These are phyloP conservation scores for Protomyces inouyei DNA, from an alignment of 1,139 yeast genomes.

Conservation along the genomic window DNA sequence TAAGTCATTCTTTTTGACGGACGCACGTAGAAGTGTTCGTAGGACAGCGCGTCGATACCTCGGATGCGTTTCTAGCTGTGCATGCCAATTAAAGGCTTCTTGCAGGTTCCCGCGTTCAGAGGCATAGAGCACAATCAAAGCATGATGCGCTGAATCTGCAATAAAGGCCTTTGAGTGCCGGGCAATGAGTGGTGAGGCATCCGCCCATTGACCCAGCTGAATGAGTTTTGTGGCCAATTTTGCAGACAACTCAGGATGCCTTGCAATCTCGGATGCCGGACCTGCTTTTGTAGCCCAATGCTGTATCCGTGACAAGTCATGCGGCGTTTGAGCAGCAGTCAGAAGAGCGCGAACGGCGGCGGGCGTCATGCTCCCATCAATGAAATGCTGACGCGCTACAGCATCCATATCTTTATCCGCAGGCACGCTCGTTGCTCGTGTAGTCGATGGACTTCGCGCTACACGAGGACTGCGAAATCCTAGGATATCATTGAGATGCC, in stretches of 20 bases:
- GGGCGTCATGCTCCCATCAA: constrained; percentile 4
- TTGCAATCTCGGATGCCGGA: neutral
- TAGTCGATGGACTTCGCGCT: neutral
- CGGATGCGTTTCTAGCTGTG: neutral
- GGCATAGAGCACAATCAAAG: neutral
- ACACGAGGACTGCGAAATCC: neutral
- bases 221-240: constrained; percentile 6
- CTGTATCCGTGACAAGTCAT: neutral
- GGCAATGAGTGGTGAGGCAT: constrained; percentile 4
- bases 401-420: neutral
- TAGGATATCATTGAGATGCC: constrained; percentile 8
- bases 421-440: neutral
- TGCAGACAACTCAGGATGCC: constrained; percentile 2
- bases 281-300: constrained; percentile 7
- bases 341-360: neutral
- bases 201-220: constrained; percentile 1
- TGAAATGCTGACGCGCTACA: constrained; percentile 6
- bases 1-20: neutral
- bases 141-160: neutral
- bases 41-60: neutral
- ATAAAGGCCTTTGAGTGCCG: constrained; percentile 6
- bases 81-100: neutral
- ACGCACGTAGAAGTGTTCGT: constrained; percentile 15
- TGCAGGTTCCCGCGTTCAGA: neutral
- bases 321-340: neutral